Conservation (phyloP, 768 basidiomycete genomes). For the Pulveroboletus sp. region DNA sequence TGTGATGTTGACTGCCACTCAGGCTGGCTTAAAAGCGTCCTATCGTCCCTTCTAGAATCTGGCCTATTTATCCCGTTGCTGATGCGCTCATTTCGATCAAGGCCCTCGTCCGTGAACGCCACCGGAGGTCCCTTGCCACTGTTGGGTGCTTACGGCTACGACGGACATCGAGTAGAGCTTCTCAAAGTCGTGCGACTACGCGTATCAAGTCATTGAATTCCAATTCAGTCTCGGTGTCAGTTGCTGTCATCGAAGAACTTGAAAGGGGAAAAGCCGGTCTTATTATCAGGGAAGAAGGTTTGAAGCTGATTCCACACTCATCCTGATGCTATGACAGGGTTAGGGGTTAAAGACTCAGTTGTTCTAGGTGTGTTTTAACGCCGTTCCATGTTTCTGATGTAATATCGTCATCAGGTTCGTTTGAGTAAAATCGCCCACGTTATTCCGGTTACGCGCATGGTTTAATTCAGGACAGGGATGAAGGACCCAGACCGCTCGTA, state of each 20-base stretch:
- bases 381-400: not conserved
- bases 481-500: conserved; percentile 15
- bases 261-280: conserved; percentile 12
- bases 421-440: conserved; percentile 9
- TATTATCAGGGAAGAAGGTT: conserved; percentile 13
- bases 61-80: conserved; percentile 16
- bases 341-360: conserved; percentile 13
- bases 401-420: not conserved
- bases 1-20: conserved; percentile 9
- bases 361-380: conserved; percentile 16
- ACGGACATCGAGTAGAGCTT: conserved; percentile 29
- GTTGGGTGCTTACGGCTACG: conserved; percentile 20
- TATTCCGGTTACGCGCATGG: conserved; percentile 23
- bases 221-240: conserved; percentile 16
- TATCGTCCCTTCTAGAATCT: conserved; percentile 22
- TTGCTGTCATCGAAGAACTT: conserved; percentile 16
- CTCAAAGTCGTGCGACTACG: conserved; percentile 18
- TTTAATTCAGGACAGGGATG: conserved; percentile 17
- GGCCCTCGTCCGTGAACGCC: conserved; percentile 12
- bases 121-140: conserved; percentile 8
- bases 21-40: conserved; percentile 7
- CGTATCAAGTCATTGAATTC: conserved; percentile 16
- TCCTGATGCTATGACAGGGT: conserved; percentile 28
- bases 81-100: conserved; percentile 15
- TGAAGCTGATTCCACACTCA: conserved; percentile 22